phyloP scores from a whole-genome alignment of 1,284 basidiomycete genomes.

The Cutaneotrichosporon sp. region DNA sequence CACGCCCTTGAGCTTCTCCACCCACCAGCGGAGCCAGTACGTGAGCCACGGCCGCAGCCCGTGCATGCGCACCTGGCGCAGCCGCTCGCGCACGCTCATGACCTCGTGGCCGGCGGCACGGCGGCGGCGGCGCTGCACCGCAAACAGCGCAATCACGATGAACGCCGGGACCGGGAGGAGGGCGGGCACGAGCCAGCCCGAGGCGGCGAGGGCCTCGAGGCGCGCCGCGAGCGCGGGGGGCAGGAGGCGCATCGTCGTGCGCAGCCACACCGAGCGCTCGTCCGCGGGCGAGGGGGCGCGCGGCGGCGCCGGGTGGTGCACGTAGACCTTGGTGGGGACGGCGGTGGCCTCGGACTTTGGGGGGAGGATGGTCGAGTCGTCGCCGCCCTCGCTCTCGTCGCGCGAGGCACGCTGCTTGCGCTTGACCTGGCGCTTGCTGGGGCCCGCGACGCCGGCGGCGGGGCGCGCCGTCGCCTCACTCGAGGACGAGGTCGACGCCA shows the following conservation, averaged over 20 bases:
- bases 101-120: slow-evolving; percentile 1
- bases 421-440: slow-evolving; percentile 6
- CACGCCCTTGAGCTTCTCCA: slow-evolving; percentile 41
- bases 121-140: slow-evolving; percentile 15
- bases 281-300: slow-evolving; percentile 1
- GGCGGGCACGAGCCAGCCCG: slow-evolving; percentile 14
- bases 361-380: slow-evolving; percentile 18
- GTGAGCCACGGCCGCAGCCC: slow-evolving; percentile 29
- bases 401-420: slow-evolving; percentile 11
- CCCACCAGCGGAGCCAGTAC: slow-evolving; percentile 45
- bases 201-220: slow-evolving; percentile 18
- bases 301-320: slow-evolving; percentile 7
- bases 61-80: slow-evolving; percentile 19
- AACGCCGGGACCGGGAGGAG: slow-evolving; percentile 18
- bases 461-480: slow-evolving; percentile 25
- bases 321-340: slow-evolving; percentile 16
- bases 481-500: slow-evolving; percentile 6
- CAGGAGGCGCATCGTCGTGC: slow-evolving; percentile 14
- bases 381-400: slow-evolving; percentile 11
- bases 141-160: slow-evolving; percentile 15
- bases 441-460: not conserved
- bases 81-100: slow-evolving; percentile 20
- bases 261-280: not conserved
- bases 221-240: slow-evolving; percentile 12
- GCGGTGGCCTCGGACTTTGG: slow-evolving; percentile 13